Percentiles rank a stretch among this genome's conserved stretches.
Conservation (phyloP, 1,139 yeast species). For the Geotrichum citri-aurantii region DNA sequence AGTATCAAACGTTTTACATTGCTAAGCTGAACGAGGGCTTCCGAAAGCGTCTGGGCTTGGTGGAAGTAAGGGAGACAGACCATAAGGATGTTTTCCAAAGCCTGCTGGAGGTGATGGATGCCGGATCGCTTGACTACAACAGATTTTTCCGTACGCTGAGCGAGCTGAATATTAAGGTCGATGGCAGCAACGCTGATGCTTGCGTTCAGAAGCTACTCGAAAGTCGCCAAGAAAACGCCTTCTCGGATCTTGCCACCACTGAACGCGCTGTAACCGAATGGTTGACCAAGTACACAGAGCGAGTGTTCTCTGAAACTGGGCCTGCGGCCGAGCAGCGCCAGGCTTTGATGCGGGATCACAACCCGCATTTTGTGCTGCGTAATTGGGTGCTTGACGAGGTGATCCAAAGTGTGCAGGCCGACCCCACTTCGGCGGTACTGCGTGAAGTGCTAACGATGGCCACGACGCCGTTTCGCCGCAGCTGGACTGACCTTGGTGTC, state of each 20-base stretch:
- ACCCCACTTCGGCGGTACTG: conserved; percentile 27
- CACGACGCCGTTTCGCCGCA: conserved; percentile 35
- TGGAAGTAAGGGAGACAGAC: conserved; percentile 38
- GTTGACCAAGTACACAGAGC: conserved; percentile 38
- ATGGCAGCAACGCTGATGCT: conserved; percentile 13
- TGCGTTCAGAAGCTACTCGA: conserved; percentile 3
- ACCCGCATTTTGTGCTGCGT: conserved; percentile 79
- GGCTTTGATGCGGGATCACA: conserved; percentile 43
- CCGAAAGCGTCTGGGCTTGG: conserved; percentile 63
- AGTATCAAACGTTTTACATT: conserved; percentile 59
- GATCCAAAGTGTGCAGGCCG: conserved; percentile 37
- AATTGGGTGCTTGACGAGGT: conserved; percentile 88
- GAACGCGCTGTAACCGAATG: conserved; percentile 33
- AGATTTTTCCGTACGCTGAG: conserved; percentile 66
- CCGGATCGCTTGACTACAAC: conserved; percentile 70
- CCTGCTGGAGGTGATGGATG: conserved; percentile 55
- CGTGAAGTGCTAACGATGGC: conserved; percentile 35
- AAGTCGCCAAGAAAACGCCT: neutral
- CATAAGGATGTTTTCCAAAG: conserved; percentile 51
- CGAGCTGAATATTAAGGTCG: conserved; percentile 31
- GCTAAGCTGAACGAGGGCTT: conserved; percentile 55
- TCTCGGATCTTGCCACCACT: conserved; percentile 20
- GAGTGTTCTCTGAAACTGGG: conserved; percentile 40
- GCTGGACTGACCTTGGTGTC: conserved; percentile 31
- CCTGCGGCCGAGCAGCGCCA: conserved; percentile 37